Evolutionary conservation across 306 rosid genomes (phyloP).

Genomic region (Lathyrus oleraceus): DNA sequence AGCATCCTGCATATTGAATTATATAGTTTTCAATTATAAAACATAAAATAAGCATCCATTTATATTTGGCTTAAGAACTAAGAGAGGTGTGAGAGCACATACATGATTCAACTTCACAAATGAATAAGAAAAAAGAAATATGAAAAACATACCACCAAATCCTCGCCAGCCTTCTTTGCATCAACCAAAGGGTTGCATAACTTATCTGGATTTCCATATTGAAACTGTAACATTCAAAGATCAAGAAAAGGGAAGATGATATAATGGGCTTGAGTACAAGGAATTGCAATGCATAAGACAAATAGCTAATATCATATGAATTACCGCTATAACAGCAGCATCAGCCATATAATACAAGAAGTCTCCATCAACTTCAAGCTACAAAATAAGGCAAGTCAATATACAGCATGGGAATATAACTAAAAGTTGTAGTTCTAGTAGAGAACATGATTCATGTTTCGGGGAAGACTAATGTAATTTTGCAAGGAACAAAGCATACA

Average conservation of each 20-base stretch:
- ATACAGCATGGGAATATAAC: constrained; percentile 1
- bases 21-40: background rate
- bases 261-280: constrained; percentile 24
- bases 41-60: background rate
- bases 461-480: constrained; percentile 18
- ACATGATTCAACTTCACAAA: background rate
- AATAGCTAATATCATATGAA: constrained; percentile 28
- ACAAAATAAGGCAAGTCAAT: constrained; percentile 47
- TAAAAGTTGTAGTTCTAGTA: constrained; percentile 5
- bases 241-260: constrained; percentile 6
- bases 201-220: constrained; percentile 94
- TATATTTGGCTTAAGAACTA: background rate
- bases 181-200: constrained; percentile 73
- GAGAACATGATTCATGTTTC: constrained; percentile 3
- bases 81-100: background rate
- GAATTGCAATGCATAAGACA: background rate
- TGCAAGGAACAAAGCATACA: constrained; percentile 48
- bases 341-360: constrained; percentile 86
- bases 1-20: constrained; percentile 58
- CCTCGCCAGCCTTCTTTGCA: constrained; percentile 77
- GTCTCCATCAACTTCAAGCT: constrained; percentile 88
- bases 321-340: constrained; percentile 79
- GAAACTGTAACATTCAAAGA: constrained; percentile 67
- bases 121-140: background rate
- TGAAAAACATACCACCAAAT: constrained; percentile 75